A percentile compares a stretch with the other conserved stretches of the same genome.
Evolutionary conservation across 371 early-diverging fungal genomes (phyloP).

Genomic region (Cokeromyces recurvatus): DNA sequence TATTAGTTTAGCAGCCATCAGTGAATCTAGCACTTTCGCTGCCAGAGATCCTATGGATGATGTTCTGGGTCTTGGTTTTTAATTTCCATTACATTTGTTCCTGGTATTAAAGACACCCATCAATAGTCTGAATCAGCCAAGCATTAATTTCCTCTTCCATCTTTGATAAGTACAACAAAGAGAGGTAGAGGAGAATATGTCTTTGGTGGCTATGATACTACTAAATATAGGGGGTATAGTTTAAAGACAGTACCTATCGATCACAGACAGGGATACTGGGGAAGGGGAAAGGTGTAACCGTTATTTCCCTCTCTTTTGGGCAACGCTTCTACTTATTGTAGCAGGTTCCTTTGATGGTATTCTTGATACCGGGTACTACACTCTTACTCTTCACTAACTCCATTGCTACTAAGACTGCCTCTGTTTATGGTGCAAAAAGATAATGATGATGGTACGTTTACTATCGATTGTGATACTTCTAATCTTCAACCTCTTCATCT

Average conservation of each 20-base stretch:
- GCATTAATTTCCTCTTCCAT: conserved; percentile 26
- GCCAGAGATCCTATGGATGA: conserved; percentile 15
- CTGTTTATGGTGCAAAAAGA: conserved; percentile 12
- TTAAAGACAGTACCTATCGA: conserved; percentile 43
- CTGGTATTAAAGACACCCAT: conserved; percentile 25
- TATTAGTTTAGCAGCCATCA: conserved; percentile 18
- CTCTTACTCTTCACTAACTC: conserved; percentile 46
- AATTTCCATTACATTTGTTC: conserved; percentile 30
- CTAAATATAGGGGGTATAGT: conserved; percentile 38
- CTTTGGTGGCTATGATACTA: conserved; percentile 44
- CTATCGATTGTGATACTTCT: conserved; percentile 12
- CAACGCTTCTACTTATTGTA: conserved; percentile 15
- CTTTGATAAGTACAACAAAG: conserved; percentile 24
- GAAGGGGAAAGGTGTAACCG: too few species aligned
- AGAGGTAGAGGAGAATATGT: conserved; percentile 35
- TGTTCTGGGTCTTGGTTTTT: conserved; percentile 40
- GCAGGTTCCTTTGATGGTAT: conserved; percentile 31
- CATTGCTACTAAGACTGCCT: conserved; percentile 21
- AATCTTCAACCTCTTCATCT: conserved; percentile 10
- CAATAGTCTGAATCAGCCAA: conserved; percentile 37
- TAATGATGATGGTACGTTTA: conserved; percentile 21
- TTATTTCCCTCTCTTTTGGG: too few species aligned
- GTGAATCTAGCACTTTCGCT: conserved; percentile 2
- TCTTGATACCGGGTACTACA: conserved; percentile 60
- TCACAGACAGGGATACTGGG: conserved; percentile 38